Base-by-base conservation (phyloP, 2,329 filamentous ascomycete species). In the Arthrobotrys sinensis region DNA sequence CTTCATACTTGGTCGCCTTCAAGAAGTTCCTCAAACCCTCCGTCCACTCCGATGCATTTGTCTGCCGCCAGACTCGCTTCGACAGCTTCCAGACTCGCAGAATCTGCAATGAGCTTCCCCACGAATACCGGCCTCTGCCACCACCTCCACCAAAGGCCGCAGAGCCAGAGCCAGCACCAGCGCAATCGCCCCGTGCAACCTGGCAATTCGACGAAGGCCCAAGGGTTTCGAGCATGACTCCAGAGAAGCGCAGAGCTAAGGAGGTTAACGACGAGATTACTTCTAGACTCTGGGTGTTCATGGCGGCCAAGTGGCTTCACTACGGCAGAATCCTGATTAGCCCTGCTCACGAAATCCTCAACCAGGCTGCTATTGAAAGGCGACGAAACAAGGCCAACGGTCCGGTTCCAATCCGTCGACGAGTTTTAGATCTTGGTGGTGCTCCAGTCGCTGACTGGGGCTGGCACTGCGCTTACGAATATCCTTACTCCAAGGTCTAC, bases 1-100 rank as follows among this genome's bases (percentile, higher is more conserved):
- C 91, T 2, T 92, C 94, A 4, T 97, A 97, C 85, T 95, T 94
- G 85, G 91, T 92, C 79, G 93, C 93, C 8, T 97, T 97, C 84
- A 90, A 93, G 81, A 90, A 91, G 82, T 88, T 93, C 80, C 86
- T 91, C 53, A 88, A 92, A 75, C 89, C 89, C 36, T 90, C 89
- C 12, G 90, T 89, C 71, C 87, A 87, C 66, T 86, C 87, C 16
- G 96, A 98, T 84, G 90, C 91, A 8, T 97, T 97, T 83, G 89
- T 97, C 68, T 92, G 97, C 84, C 91, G 93, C 48, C 90, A 93
- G 71, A 89, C 92, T 24, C 91, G 96, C 60, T 96, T 95, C 76
- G 95, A 98, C 83, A 93, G 93, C 24, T 87, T 97, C 57, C 95
- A 97, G 83, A 90, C 93, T 32, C 90, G 92, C 82, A 91, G 96